Evolutionary conservation across 345 rosid genomes (phyloP).

Genomic region (Ricinus communis): DNA sequence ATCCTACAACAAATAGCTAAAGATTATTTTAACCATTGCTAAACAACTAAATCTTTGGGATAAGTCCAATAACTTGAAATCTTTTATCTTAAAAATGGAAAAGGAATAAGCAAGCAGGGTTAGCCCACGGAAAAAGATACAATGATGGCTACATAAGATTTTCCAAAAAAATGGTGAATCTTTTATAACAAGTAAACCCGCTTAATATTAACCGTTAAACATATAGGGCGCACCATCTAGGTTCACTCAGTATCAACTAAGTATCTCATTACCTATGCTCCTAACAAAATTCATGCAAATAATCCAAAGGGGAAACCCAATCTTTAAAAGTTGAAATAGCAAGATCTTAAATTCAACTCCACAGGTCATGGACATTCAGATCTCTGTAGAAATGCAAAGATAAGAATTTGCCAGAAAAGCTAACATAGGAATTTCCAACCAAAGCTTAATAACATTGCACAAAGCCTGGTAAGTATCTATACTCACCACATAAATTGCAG

Average conservation of each 20-base stretch:
- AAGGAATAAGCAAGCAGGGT: neutral
- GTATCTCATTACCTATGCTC: neutral
- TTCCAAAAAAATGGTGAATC: neutral
- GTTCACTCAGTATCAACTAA: no score
- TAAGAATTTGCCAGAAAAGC: neutral
- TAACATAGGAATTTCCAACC: neutral
- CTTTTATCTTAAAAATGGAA: neutral
- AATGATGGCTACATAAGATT: neutral
- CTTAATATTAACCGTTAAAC: no score
- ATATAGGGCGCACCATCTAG: no score
- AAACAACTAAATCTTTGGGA: neutral
- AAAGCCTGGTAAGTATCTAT: neutral
- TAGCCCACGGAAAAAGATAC: neutral
- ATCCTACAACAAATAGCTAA: neutral
- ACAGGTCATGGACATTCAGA: neutral
- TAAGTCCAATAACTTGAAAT: neutral
- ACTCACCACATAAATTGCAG: slow-evolving; percentile 68
- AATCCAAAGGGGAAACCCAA: neutral
- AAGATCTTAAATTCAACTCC: neutral
- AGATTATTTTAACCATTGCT: neutral
- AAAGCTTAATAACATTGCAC: neutral
- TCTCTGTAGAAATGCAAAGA: neutral
- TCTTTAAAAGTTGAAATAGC: neutral
- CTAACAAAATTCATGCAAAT: neutral
- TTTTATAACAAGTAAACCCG: no score